Base-by-base conservation (phyloP, 306 rosid species). In the Lathyrus sativus region DNA sequence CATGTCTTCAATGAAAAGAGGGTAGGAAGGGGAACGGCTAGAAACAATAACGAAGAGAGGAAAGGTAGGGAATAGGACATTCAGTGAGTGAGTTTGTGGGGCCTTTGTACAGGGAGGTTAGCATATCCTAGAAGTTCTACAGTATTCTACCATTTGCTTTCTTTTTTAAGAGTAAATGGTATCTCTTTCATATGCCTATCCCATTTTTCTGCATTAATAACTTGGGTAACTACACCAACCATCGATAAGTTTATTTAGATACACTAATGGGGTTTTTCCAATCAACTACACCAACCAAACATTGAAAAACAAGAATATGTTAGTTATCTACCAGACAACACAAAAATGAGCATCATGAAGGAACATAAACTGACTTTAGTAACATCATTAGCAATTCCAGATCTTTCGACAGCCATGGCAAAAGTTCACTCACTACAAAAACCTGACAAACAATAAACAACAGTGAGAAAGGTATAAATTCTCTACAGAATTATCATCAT, bases 221-320 rank as follows among this genome's bases (percentile, higher is more conserved):
- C 54, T 7, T 15, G 56, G 56, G 56, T 50, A 50, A 18, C 56
- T 18, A n/a, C n/a, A n/a, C n/a, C n/a, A n/a, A n/a, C n/a, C n/a
- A n/a, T 85, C 87, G 4, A 57, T 72, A 60, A 87, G 44, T 71
- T 72, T 75, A 58, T 87, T 89, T 14, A 89, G 89, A 83, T 89
- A 87, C 31, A 87, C 92, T 67, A 89, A 63, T 44, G 96, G 96
- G 31, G 92, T 87, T 68, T 87, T 85, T 15, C 93, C 96, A 67
- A 89, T 89, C 74, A 89, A 70, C 91, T 89, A 12, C 11, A 64
- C 9, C 29, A 58, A 68, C 35, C 10, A 61, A 69, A 43, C 53
- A 79, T 44, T 63, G 6, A 7, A 26, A 28, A 78, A 15, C 13
- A 24, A 4, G 14, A 73, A 42, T 11, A 12, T 33, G n/a, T n/a